Evolutionary conservation across 2,329 filamentous ascomycete genomes (phyloP).

Genomic region (Drechslerella stenobrocha): DNA sequence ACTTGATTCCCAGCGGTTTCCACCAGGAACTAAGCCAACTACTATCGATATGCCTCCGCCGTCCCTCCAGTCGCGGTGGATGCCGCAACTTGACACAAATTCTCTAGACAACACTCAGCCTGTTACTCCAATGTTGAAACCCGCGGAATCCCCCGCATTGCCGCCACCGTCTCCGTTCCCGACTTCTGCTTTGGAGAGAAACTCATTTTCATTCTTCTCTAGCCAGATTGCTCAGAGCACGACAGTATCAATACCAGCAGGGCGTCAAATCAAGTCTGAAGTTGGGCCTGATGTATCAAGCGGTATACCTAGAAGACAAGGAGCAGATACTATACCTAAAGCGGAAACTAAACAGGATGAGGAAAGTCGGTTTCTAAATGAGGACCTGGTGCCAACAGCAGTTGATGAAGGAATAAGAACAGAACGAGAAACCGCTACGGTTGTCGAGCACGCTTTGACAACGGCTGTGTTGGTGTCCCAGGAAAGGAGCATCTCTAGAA

Average conservation of each 20-base stretch:
- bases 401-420: constrained; percentile 4
- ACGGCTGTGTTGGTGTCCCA: too few relatives aligned
- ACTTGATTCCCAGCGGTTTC: constrained; percentile 9
- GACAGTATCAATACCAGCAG: not conserved
- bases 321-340: not conserved
- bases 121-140: constrained; percentile 27
- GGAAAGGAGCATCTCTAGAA: too few relatives aligned
- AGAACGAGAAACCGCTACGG: constrained; percentile 19
- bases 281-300: not conserved
- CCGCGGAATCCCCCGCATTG: constrained; percentile 26
- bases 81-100: constrained; percentile 21
- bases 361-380: not conserved
- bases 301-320: not conserved
- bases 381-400: not conserved
- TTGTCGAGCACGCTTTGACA: constrained; percentile 32
- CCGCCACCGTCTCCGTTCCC: constrained; percentile 40
- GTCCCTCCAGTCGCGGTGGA: constrained; percentile 1
- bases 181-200: constrained; percentile 23
- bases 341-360: not conserved
- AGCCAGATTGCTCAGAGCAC: constrained; percentile 31
- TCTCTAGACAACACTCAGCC: constrained; percentile 14
- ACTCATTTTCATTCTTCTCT: constrained; percentile 25
- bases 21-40: constrained; percentile 1
- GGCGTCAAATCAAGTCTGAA: not conserved
- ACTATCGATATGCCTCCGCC: constrained; percentile 25